Conservation (phyloP, 2,329 filamentous ascomycete species). For the Alternaria brassicae region DNA sequence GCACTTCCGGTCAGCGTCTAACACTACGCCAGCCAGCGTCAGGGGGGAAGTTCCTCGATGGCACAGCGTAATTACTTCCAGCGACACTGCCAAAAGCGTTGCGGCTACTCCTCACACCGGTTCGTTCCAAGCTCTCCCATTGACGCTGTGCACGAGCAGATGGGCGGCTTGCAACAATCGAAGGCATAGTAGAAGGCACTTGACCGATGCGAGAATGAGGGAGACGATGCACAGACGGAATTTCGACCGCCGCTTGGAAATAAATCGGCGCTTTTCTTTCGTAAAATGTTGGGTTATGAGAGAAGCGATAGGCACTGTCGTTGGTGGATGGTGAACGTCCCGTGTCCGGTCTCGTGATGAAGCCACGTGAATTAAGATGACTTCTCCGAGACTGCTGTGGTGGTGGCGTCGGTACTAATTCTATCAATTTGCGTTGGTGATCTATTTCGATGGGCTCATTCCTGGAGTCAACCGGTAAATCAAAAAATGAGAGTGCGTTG, state of each 20-base stretch:
- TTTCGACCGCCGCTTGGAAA: slow-evolving; percentile 9
- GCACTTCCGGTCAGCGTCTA: slow-evolving; percentile 18
- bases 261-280: slow-evolving; percentile 6
- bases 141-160: slow-evolving; percentile 21
- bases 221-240: slow-evolving; percentile 11
- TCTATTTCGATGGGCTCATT: slow-evolving; percentile 23
- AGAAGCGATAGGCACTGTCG: slow-evolving; percentile 15
- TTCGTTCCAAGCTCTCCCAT: slow-evolving; percentile 25
- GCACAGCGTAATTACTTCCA: slow-evolving; percentile 1
- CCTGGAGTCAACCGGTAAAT: slow-evolving; percentile 34
- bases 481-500: slow-evolving; percentile 48
- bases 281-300: slow-evolving; percentile 5
- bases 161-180: slow-evolving; percentile 18
- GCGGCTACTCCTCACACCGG: slow-evolving; percentile 37
- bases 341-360: slow-evolving; percentile 19
- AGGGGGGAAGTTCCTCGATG: slow-evolving; percentile 15
- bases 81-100: slow-evolving; percentile 3
- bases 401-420: not conserved
- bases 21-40: slow-evolving; percentile 29
- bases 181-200: slow-evolving; percentile 28
- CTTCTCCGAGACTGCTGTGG: slow-evolving; percentile 12
- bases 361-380: slow-evolving; percentile 23
- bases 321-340: slow-evolving; percentile 7
- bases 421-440: not conserved
- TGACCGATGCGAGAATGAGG: slow-evolving; percentile 17